These are phyloP conservation scores for Zalaria obscura DNA, from an alignment of 2,329 filamentous ascomycete species.

Conservation along the genomic window DNA sequence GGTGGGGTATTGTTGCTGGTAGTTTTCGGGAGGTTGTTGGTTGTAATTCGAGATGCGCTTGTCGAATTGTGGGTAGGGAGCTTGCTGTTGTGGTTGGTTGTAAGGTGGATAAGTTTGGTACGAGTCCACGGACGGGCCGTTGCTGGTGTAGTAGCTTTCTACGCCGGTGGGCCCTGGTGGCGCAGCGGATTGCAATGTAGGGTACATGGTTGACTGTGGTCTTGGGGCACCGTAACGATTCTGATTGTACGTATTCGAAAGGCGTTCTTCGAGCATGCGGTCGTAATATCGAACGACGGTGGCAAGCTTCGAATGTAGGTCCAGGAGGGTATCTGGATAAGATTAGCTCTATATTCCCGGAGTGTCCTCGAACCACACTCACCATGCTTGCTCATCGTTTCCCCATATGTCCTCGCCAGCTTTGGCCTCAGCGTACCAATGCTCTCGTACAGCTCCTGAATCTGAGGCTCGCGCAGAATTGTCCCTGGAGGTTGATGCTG, in stretches of 20 bases:
- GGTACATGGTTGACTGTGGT: conserved; percentile 51
- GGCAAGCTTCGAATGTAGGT: conserved; percentile 86
- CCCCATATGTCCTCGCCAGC: conserved; percentile 85
- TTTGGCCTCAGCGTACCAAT: conserved; percentile 91
- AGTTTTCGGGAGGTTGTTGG: conserved; percentile 14
- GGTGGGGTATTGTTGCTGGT: conserved; percentile 16
- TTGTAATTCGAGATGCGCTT: conserved; percentile 19
- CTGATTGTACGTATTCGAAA: conserved; percentile 85
- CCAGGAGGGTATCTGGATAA: conserved; percentile 66
- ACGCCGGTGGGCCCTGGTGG: conserved; percentile 33
- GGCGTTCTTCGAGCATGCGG: conserved; percentile 87
- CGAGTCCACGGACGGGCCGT: conserved; percentile 34
- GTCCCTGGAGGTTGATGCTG: conserved; percentile 93
- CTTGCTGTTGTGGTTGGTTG: conserved; percentile 16
- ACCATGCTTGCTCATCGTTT: conserved; percentile 99
- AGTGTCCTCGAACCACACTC: conserved; percentile 18
- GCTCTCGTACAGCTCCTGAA: conserved; percentile 94
- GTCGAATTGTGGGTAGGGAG: conserved; percentile 21
- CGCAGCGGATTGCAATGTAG: conserved; percentile 45
- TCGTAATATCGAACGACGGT: conserved; percentile 97
- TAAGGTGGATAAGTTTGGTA: conserved; percentile 41
- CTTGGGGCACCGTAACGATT: conserved; percentile 35
- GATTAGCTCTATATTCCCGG: conserved; percentile 10
- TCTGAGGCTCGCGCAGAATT: conserved; percentile 91
- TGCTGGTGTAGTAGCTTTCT: conserved; percentile 73